Evolutionary conservation across 2,329 filamentous ascomycete genomes (phyloP), one percentile per base, ranked within the genome.

Genomic region (Bipolaris sorokiniana): DNA sequence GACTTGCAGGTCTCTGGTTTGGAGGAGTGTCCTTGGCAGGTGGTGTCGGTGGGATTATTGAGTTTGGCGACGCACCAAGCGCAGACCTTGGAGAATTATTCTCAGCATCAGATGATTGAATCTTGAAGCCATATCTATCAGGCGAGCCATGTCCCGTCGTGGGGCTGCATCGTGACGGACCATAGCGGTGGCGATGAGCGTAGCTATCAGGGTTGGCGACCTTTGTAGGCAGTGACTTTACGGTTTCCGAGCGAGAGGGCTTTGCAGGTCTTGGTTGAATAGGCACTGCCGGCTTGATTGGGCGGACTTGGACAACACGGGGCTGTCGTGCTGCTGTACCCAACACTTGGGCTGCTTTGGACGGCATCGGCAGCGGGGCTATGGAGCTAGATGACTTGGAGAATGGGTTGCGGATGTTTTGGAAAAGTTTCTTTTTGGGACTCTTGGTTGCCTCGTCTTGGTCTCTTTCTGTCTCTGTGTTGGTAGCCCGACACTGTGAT

Each of bases 21-120:
- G 40, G 46, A 31, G 79, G 79, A 0, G 79, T 81, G 56, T 80
- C 76, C 54, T 81, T 81, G 13, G 74, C 68, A 5, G 78, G 78
- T 18, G 79, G 79, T 2, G 78, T 80, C 5, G 79, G 78, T 11
- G 78, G 70, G 9, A 52, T 31, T 7, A 54, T 49, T 18, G 57
- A 61, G n/a, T 63, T 62, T 16, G 56, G 51, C 1, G 64, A 62
- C 5, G 51, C 23, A 4, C 46, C 54, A 16, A 47, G 9, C n/a
- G 40, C 10, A 3, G 42, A 20, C 16, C 45, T 37, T 7, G 37
- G 57, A 5, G 51, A 48, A 13, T 16, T 46, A 7, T 58, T 53
- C 40, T 58, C 54, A 33, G 26, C 40, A 36, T 55, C 44, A n/a
- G 37, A 26, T 15, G 51, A 51, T 20, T 58, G 52, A 28, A 52